Evolutionary conservation across 2,329 filamentous ascomycete genomes (phyloP).

Genomic region (Aquanectria penicillioides): DNA sequence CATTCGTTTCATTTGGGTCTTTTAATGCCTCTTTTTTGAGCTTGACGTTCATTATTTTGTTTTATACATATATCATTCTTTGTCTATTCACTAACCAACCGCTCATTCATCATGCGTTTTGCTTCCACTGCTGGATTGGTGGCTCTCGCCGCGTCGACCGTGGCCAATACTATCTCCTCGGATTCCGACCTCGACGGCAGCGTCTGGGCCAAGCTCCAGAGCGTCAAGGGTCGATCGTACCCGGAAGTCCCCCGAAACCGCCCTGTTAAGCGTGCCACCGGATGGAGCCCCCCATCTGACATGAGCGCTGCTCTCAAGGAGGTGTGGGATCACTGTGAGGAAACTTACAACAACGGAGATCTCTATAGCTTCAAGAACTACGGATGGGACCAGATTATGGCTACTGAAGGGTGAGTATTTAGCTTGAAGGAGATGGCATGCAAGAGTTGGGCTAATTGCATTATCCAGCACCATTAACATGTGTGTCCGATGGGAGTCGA

Average conservation of each 20-base stretch:
- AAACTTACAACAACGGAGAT: conserved; percentile 40
- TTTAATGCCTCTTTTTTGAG: background rate
- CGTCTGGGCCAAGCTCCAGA: conserved; percentile 40
- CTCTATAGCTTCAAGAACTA: conserved; percentile 45
- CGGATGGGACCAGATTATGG: conserved; percentile 47
- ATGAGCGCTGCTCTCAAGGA: conserved; percentile 40
- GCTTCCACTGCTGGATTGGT: conserved; percentile 30
- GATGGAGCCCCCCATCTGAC: conserved; percentile 44
- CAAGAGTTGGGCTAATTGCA: background rate
- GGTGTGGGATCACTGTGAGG: conserved; percentile 44
- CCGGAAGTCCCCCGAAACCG: conserved; percentile 30
- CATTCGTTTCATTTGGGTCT: background rate
- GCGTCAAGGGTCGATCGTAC: conserved; percentile 28
- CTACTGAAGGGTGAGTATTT: conserved; percentile 42
- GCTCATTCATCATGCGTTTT: conserved; percentile 37
- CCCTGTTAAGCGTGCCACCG: conserved; percentile 40
- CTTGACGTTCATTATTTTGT: background rate
- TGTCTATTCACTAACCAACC: background rate
- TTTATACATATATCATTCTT: background rate
- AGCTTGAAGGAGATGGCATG: no score
- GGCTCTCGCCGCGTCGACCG: conserved; percentile 37
- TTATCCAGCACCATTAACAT: conserved; percentile 31
- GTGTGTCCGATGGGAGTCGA: conserved; percentile 58
- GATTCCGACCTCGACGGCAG: conserved; percentile 41
- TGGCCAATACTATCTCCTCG: conserved; percentile 33